A percentile compares a stretch with the other conserved stretches of the same genome.
Conservation (phyloP, 1,139 yeast species). For the Hemisphaericaspora xylofermentans region DNA sequence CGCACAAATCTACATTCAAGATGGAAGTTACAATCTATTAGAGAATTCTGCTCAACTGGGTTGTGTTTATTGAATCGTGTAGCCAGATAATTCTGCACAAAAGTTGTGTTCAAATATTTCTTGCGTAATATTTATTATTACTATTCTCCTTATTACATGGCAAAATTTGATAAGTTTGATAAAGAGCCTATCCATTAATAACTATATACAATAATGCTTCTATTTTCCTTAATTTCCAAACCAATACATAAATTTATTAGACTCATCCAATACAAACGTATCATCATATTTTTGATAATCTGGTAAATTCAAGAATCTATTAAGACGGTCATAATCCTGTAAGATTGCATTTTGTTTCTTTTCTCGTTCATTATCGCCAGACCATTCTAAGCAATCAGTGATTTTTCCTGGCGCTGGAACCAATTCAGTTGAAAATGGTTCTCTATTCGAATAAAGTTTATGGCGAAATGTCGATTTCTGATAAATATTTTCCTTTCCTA, state of each 20-base stretch:
- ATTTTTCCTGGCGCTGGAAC: slow-evolving; percentile 15
- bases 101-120: too few species aligned
- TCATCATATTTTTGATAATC: slow-evolving; percentile 11
- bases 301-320: neutral
- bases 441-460: slow-evolving; percentile 23
- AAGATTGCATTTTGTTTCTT: slow-evolving; percentile 1
- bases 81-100: too few species aligned
- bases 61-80: too few species aligned
- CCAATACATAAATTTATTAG: slow-evolving; percentile 20
- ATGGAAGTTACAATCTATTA: too few species aligned
- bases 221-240: slow-evolving; percentile 7
- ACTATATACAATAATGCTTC: slow-evolving; percentile 2
- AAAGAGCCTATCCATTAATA: neutral
- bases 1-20: too few species aligned
- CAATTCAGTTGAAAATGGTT: slow-evolving; percentile 27
- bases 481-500: slow-evolving; percentile 30
- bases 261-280: slow-evolving; percentile 11
- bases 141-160: too few species aligned
- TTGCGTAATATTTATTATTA: too few species aligned
- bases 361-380: slow-evolving; percentile 4
- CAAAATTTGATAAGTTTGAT: too few species aligned
- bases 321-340: slow-evolving; percentile 6
- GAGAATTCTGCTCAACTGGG: too few species aligned
- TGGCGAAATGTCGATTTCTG: slow-evolving; percentile 28
- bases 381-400: neutral